phyloP scores from a whole-genome alignment of 257 asterid genomes.

The Solanum commersonii region DNA sequence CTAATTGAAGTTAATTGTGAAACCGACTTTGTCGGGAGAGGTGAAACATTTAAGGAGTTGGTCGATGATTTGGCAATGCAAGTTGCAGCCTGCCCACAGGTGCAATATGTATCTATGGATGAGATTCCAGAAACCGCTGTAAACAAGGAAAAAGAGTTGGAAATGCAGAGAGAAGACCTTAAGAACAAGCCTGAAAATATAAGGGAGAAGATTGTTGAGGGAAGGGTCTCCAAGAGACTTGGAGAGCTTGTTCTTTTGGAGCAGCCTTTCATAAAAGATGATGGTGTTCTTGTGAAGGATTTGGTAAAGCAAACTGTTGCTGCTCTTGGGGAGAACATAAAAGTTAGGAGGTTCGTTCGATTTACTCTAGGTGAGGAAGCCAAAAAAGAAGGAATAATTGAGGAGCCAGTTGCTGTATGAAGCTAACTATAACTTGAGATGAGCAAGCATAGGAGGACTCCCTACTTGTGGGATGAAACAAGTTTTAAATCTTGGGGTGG shows the following conservation, averaged over 20 bases:
- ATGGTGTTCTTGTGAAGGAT: conserved; percentile 49
- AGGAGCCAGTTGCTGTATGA: not conserved
- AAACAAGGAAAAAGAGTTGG: conserved; percentile 62
- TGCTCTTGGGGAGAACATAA: conserved; percentile 81
- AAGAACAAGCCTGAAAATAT: conserved; percentile 82
- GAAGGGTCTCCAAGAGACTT: conserved; percentile 84
- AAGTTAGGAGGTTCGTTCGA: conserved; percentile 69
- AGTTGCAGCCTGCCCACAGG: conserved; percentile 85
- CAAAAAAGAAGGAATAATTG: not conserved
- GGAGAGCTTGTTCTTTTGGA: conserved; percentile 67
- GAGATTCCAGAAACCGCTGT: conserved; percentile 58
- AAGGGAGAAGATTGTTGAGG: conserved; percentile 80
- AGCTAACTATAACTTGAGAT: not conserved
- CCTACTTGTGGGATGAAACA: not conserved
- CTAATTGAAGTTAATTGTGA: conserved; percentile 95
- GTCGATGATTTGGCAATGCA: conserved; percentile 90
- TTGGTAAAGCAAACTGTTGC: conserved; percentile 94
- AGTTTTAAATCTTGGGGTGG: not conserved
- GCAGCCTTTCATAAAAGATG: conserved; percentile 63
- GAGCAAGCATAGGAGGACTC: not conserved
- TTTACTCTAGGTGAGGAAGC: conserved; percentile 68
- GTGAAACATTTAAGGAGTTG: conserved; percentile 58
- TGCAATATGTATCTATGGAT: conserved; percentile 59
- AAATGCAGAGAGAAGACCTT: conserved; percentile 93
- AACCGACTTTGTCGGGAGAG: conserved; percentile 92